These are phyloP conservation scores for Ceratobasidium sp. DNA, from an alignment of 1,284 basidiomycete species.

Conservation along the genomic window DNA sequence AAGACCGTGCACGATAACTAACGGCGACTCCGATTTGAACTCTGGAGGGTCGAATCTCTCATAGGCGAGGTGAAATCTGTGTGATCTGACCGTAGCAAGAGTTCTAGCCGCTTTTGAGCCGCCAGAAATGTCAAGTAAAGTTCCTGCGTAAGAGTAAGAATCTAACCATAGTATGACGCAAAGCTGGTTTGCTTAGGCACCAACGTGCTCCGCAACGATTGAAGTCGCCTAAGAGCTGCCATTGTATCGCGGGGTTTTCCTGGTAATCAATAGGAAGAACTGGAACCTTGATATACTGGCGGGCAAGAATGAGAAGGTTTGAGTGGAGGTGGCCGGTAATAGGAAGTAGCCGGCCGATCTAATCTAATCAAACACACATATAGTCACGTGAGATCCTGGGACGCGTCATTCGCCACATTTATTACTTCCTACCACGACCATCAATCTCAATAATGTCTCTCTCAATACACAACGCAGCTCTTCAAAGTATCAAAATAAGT, in stretches of 20 bases:
- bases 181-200: conserved; percentile 1
- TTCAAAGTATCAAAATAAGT: too few relatives aligned
- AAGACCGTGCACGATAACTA: conserved; percentile 77
- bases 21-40: conserved; percentile 54
- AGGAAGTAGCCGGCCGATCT: background rate
- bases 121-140: too few relatives aligned
- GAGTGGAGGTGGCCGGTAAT: background rate
- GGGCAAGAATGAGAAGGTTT: too few relatives aligned
- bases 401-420: conserved; percentile 32
- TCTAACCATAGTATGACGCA: too few relatives aligned
- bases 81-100: conserved; percentile 1
- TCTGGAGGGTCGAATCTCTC: conserved; percentile 39
- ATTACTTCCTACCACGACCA: conserved; percentile 22
- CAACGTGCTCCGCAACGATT: conserved; percentile 9
- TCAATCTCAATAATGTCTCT: conserved; percentile 47
- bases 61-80: conserved; percentile 27
- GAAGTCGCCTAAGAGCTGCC: conserved; percentile 25
- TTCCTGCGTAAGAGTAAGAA: too few relatives aligned
- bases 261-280: background rate
- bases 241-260: background rate
- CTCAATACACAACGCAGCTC: conserved; percentile 72
- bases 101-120: background rate
- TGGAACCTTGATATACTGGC: background rate
- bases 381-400: conserved; percentile 28
- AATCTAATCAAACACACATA: background rate